Evolutionary conservation across 2,329 filamentous ascomycete genomes (phyloP), one percentile per base, ranked within the genome.

Genomic region (Apiospora arundinis): DNA sequence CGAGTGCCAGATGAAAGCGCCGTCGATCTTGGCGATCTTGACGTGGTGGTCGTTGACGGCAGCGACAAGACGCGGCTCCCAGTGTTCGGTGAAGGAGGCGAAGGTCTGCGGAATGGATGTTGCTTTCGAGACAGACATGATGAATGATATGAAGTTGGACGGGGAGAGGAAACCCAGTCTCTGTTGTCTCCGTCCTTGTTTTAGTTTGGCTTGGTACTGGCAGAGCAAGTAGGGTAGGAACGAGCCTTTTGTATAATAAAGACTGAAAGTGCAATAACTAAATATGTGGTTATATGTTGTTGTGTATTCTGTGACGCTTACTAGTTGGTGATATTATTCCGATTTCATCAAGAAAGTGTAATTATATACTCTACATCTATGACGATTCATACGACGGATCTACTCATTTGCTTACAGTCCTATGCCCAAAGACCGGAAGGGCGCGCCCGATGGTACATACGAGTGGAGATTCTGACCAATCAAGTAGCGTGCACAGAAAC

Each of bases 11-110:
- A 67, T 46, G 44, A 67, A 67, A 40, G 65, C n/a, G 8, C 65
- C 65, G 44, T 67, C 65, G 40, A 67, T 67, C 44, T 67, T 67
- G 40, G 65, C 65, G 44, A 67, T 67, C 65, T 67, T 67, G 40
- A 67, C 40, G 65, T 67, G n/a, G n/a, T 67, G 65, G 65, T 67
- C 65, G 65, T 67, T 67, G 65, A 67, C 65, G 65, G 65, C 65
- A n/a, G 65, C 65, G 16, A 67, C 65, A 40, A 67, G 65, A 14
- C 65, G 65, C 42, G 65, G 65, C 6, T n/a, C 23, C 65, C 65
- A 67, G 18, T 32, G 65, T 1, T 67, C 65, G 4, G n/a, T 67
- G 65, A 67, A 67, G n/a, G 65, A 67, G 12, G 40, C 21, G n/a
- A 67, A 46, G 5, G 65, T 67, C 4, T 21, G 1, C 4, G 65